A percentile compares a stretch with the other conserved stretches of the same genome.
These are phyloP conservation scores for Apiospora pterosperma DNA, from an alignment of 2,329 filamentous ascomycete species.

Conservation along the genomic window DNA sequence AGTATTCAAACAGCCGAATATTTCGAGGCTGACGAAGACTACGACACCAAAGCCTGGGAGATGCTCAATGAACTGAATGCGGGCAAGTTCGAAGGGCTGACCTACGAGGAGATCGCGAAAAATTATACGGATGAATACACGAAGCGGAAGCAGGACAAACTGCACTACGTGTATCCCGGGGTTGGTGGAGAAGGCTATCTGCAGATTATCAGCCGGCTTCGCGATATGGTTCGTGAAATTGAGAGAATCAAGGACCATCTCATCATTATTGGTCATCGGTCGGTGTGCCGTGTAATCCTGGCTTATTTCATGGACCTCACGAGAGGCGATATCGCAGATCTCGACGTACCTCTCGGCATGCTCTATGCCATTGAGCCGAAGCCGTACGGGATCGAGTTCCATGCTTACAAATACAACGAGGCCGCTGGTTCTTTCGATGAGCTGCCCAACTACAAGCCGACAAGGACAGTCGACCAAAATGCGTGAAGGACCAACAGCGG, in stretches of 20 bases:
- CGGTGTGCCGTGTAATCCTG: slow-evolving; percentile 85
- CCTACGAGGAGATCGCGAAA: slow-evolving; percentile 84
- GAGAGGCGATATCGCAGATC: slow-evolving; percentile 85
- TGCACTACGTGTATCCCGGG: slow-evolving; percentile 94
- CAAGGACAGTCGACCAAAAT: slow-evolving; percentile 47
- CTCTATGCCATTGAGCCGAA: slow-evolving; percentile 95
- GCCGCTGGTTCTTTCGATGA: slow-evolving; percentile 77
- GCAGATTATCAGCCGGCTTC: slow-evolving; percentile 91
- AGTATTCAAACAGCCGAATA: slow-evolving; percentile 83
- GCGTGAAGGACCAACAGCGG: slow-evolving; percentile 16
- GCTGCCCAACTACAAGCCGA: slow-evolving; percentile 77
- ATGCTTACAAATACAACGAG: slow-evolving; percentile 88
- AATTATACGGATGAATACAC: slow-evolving; percentile 77
- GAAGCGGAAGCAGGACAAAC: slow-evolving; percentile 78
- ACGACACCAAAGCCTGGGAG: slow-evolving; percentile 95
- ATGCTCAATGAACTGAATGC: slow-evolving; percentile 97
- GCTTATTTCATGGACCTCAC: slow-evolving; percentile 96
- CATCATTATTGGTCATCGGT: slow-evolving; percentile 87
- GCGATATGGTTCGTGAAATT: slow-evolving; percentile 93
- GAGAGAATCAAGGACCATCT: slow-evolving; percentile 97
- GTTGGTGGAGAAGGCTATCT: slow-evolving; percentile 95
- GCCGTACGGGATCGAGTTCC: slow-evolving; percentile 96
- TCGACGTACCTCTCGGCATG: slow-evolving; percentile 91
- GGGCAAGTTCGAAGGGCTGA: slow-evolving; percentile 90
- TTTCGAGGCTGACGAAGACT: slow-evolving; percentile 89